Conservation (phyloP, 1,139 yeast species). For the Geotrichum bryndzae region DNA sequence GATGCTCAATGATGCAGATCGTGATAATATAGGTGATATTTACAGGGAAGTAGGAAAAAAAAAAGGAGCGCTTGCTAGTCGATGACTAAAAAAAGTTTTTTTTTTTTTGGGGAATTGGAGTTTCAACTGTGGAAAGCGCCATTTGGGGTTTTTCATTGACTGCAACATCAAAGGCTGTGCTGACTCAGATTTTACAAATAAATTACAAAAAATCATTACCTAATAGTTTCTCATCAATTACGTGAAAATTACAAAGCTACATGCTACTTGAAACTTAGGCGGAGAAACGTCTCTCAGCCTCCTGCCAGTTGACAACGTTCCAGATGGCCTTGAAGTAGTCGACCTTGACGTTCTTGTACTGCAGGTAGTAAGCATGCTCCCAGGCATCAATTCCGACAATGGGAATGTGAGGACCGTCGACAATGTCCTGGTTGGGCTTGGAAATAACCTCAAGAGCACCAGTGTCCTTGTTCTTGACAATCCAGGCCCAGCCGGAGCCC, state of each 20-base stretch:
- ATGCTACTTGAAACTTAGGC: slow-evolving; percentile 21
- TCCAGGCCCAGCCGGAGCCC: slow-evolving; percentile 98
- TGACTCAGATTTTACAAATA: neutral
- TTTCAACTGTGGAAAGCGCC: neutral
- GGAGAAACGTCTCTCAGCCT: slow-evolving; percentile 67
- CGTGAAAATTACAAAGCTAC: neutral
- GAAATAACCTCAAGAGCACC: slow-evolving; percentile 81
- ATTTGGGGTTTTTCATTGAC: neutral
- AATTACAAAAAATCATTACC: neutral
- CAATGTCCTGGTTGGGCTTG: slow-evolving; percentile 87
- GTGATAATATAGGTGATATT: neutral
- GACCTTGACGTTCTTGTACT: slow-evolving; percentile 88
- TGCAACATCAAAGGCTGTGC: neutral
- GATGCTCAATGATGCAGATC: neutral
- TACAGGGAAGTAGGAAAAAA: neutral
- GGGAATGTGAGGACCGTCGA: slow-evolving; percentile 66
- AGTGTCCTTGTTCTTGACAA: slow-evolving; percentile 79
- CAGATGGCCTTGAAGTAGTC: slow-evolving; percentile 96
- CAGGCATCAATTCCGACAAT: slow-evolving; percentile 94
- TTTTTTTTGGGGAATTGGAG: neutral
- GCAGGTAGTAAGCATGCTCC: slow-evolving; percentile 98
- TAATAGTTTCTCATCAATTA: neutral
- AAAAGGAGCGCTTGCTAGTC: neutral
- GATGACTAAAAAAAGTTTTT: neutral
- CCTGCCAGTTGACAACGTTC: slow-evolving; percentile 96